Base-by-base conservation (phyloP, 2,329 filamentous ascomycete species). In the Aspergillus cejpii region DNA sequence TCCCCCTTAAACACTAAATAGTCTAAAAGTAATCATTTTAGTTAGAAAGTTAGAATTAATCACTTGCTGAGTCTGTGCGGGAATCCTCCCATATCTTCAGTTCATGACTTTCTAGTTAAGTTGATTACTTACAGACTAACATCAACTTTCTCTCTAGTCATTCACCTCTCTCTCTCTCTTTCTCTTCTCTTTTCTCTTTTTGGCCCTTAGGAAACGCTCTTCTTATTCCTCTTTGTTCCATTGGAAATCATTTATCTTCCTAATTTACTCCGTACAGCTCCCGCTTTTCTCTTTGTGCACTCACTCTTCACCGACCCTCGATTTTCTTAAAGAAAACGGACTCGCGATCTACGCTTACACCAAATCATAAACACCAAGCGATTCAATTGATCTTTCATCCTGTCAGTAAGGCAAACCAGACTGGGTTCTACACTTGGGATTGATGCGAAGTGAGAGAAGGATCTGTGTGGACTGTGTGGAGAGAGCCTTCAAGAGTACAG, bases 31-130 rank as follows among this genome's bases (percentile, higher is more conserved):
- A n/a, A n/a, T n/a, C n/a, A n/a, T n/a, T n/a, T n/a, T n/a, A n/a
- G n/a, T n/a, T n/a, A n/a, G n/a, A n/a, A n/a, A n/a, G n/a, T n/a
- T n/a, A n/a, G n/a, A n/a, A n/a, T n/a, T n/a, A n/a, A n/a, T n/a
- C n/a, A n/a, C n/a, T n/a, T n/a, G n/a, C n/a, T n/a, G 36, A 46
- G 50, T 51, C 48, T 50, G 54, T 55, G 52, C 47, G 47, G 49
- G 41, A 45, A 43, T 47, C 50, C 37, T 39, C 42, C 39, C n/a
- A n/a, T n/a, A n/a, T 49, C 49, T 42, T 37, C 33, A 43, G 39
- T 36, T 37, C 39, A 39, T 46, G n/a, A n/a, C n/a, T n/a, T n/a
- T n/a, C n/a, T n/a, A n/a, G n/a, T n/a, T n/a, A n/a, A n/a, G n/a
- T n/a, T n/a, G n/a, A 43, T 36, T 37, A 37, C 38, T 47, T 44